phyloP scores from a whole-genome alignment of 176 grass and related monocot species.

The Cocos nucifera region DNA sequence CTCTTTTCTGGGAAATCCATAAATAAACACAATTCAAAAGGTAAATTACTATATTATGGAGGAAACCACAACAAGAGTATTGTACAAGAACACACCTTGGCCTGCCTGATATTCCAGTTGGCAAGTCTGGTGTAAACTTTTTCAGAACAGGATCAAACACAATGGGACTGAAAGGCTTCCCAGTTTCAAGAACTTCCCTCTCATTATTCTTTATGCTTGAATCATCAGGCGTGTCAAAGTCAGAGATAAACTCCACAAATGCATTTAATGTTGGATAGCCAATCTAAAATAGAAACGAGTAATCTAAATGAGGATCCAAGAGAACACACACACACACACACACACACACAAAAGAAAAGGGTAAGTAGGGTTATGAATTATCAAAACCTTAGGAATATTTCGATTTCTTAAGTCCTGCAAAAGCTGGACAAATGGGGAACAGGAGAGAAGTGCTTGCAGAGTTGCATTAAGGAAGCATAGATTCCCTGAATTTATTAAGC shows the following conservation, averaged over 20 bases:
- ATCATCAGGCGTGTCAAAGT: slow-evolving; percentile 60
- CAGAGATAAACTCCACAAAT: slow-evolving; percentile 76
- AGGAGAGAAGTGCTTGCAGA: slow-evolving; percentile 78
- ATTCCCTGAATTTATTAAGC: slow-evolving; percentile 90
- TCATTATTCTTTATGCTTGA: slow-evolving; percentile 45
- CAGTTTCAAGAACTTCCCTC: slow-evolving; percentile 39
- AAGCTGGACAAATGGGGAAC: slow-evolving; percentile 66
- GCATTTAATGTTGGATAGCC: slow-evolving; percentile 66
- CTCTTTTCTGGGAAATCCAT: too few relatives aligned
- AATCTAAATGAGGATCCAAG: slow-evolving; percentile 2
- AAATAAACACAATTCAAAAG: too few relatives aligned
- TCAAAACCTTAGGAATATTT: slow-evolving; percentile 57
- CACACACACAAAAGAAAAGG: not conserved
- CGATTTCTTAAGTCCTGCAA: slow-evolving; percentile 52
- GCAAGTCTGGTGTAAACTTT: slow-evolving; percentile 78
- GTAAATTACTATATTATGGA: too few relatives aligned
- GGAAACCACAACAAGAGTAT: too few relatives aligned
- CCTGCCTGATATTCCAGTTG: slow-evolving; percentile 50
- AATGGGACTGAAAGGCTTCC: slow-evolving; percentile 58
- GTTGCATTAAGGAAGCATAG: slow-evolving; percentile 93
- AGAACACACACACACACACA: slow-evolving; percentile 7
- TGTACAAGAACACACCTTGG: slow-evolving; percentile 36
- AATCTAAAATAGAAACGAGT: slow-evolving; percentile 33
- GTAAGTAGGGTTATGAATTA: not conserved
- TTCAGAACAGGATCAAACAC: slow-evolving; percentile 80